Evolutionary conservation across 2,329 filamentous ascomycete genomes (phyloP).

Genomic region (Fusarium sp.): DNA sequence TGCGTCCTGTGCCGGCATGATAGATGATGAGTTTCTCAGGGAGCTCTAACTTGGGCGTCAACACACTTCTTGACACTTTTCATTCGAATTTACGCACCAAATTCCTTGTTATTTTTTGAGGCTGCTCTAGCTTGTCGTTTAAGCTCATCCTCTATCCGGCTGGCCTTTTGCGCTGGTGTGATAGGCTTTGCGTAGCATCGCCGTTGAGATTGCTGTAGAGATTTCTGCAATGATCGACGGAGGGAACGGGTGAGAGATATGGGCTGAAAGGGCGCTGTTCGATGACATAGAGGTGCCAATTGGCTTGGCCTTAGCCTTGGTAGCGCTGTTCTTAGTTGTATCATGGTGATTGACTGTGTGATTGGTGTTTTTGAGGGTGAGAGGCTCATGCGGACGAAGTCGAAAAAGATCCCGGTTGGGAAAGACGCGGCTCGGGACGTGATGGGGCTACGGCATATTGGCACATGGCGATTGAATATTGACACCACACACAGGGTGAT

Average conservation of each 20-base stretch:
- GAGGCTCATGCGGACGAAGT: slow-evolving; percentile 18
- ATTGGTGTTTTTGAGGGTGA: slow-evolving; percentile 3
- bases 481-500: slow-evolving; percentile 1
- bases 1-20: slow-evolving; percentile 76
- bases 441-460: slow-evolving; percentile 11
- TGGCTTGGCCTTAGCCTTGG: slow-evolving; percentile 35
- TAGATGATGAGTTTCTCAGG: slow-evolving; percentile 77
- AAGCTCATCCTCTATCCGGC: slow-evolving; percentile 42
- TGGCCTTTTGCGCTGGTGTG: slow-evolving; percentile 18
- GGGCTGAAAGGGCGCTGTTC: not conserved
- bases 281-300: slow-evolving; percentile 6
- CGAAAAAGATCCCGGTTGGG: slow-evolving; percentile 29
- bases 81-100: slow-evolving; percentile 19
- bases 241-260: slow-evolving; percentile 26
- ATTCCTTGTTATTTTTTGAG: slow-evolving; percentile 32
- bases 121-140: slow-evolving; percentile 45
- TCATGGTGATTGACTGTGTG: slow-evolving; percentile 26
- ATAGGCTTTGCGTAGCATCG: slow-evolving; percentile 43
- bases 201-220: slow-evolving; percentile 38
- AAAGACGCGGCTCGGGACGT: not conserved
- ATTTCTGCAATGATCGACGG: slow-evolving; percentile 38
- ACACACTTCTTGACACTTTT: not conserved
- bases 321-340: slow-evolving; percentile 35
- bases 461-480: slow-evolving; percentile 11
- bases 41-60: slow-evolving; percentile 53